Evolutionary conservation across 345 rosid genomes (phyloP), one percentile per base, ranked within the genome.

Genomic region (Toxicodendron radicans): DNA sequence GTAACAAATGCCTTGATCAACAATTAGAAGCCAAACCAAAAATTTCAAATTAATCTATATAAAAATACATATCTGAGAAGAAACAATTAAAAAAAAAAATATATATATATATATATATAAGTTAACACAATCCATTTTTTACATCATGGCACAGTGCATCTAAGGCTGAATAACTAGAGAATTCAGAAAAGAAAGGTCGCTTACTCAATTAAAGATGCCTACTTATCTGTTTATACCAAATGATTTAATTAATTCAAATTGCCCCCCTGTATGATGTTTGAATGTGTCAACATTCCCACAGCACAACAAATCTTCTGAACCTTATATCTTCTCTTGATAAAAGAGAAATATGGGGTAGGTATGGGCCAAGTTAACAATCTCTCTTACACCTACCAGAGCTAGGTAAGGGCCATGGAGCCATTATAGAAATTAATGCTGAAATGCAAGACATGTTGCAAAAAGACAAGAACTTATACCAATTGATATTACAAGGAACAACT

Each of bases 1-100:
- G 18, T 45, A 75, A 67, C 7, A 76, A 13, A 72, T 16, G 35
- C 54, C 45, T 41, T 57, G 7, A 72, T 70, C 48, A 54, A 65
- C 48, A 54, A 65, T 45, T 49, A n/a, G 5, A 41, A 0, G 63
- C 23, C 67, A 73, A 18, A 9, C 49, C 70, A 48, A 43, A 21
- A 32, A 4, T 58, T 57, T 16, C 4, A 2, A 62, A 3, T 30
- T 30, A 5, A 27, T 10, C 41, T 21, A 24, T n/a, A 21, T 13
- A 49, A 2, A 57, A 1, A 17, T 10, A 23, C 41, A 20, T 7
- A 18, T 1, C 60, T 38, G 30, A 21, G 9, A 57, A 38, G 49
- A 58, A 14, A 43, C 3, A 11, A 56, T 58, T 16, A 17, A 54
- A 3, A n/a, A 1, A 49, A 3, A 49, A 13, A 49, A n/a, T 24